A percentile compares a stretch with the other conserved stretches of the same genome.
phyloP scores from a whole-genome alignment of 1,284 basidiomycete genomes.

The Flammula alnicola region DNA sequence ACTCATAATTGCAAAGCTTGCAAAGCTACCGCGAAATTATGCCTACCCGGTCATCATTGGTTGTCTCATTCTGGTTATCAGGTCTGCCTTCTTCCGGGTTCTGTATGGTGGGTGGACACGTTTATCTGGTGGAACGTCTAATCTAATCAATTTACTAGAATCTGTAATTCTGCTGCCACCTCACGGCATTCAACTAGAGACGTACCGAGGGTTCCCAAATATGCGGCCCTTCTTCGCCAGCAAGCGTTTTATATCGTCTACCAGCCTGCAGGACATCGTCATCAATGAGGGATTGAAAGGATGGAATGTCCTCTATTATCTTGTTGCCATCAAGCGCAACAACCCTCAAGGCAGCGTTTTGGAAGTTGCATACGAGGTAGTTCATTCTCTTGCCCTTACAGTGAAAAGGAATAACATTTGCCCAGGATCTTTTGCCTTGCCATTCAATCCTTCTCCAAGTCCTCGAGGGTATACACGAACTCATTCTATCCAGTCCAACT shows the following conservation, averaged over 20 bases:
- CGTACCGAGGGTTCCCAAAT: slow-evolving; percentile 56
- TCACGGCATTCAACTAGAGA: slow-evolving; percentile 75
- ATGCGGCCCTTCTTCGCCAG: slow-evolving; percentile 47
- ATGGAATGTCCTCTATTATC: slow-evolving; percentile 74
- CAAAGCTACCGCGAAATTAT: slow-evolving; percentile 7
- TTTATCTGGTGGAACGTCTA: slow-evolving; percentile 4
- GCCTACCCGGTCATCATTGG: slow-evolving; percentile 5
- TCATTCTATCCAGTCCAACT: slow-evolving; percentile 27
- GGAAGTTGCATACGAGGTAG: slow-evolving; percentile 46
- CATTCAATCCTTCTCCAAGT: slow-evolving; percentile 63
- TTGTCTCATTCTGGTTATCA: slow-evolving; percentile 2
- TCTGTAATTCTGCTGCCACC: slow-evolving; percentile 67
- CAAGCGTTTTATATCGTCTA: slow-evolving; percentile 63
- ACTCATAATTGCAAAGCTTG: slow-evolving; percentile 8
- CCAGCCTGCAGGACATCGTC: slow-evolving; percentile 60
- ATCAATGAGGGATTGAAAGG: slow-evolving; percentile 74
- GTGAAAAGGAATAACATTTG: slow-evolving; percentile 7
- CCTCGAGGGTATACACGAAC: slow-evolving; percentile 58
- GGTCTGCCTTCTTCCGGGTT: slow-evolving; percentile 10
- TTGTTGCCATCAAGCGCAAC: slow-evolving; percentile 48
- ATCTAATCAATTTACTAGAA: slow-evolving; percentile 45
- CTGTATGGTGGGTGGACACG: slow-evolving; percentile 22
- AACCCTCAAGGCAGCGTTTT: slow-evolving; percentile 12
- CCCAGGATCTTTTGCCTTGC: slow-evolving; percentile 65
- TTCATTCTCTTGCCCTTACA: slow-evolving; percentile 14